These are phyloP conservation scores for Chlamydomonas sp. DNA, from an alignment of 139 green algal genomes.

Conservation along the genomic window DNA sequence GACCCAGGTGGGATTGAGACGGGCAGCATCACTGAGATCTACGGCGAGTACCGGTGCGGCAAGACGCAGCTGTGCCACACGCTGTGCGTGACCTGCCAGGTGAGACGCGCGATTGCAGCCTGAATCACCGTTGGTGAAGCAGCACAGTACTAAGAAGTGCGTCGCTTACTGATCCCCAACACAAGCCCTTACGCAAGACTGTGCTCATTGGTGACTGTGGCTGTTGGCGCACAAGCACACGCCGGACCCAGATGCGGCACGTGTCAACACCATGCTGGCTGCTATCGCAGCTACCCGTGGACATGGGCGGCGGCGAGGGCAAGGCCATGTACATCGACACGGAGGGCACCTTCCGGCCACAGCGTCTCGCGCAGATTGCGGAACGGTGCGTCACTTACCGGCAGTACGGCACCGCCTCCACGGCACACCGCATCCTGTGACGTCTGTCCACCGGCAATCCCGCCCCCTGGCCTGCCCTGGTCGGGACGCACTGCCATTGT, in stretches of 20 bases:
- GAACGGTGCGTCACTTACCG: constrained; percentile 67
- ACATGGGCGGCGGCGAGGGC: constrained; percentile 95
- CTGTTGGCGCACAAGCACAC: too few species aligned
- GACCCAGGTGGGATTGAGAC: constrained; percentile 94
- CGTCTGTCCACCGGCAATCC: too few species aligned
- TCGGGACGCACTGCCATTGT: too few species aligned
- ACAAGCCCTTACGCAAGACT: too few species aligned
- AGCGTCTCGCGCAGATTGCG: constrained; percentile 92
- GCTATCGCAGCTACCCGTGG: constrained; percentile 80
- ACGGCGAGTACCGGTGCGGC: constrained; percentile 94
- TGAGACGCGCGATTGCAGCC: constrained; percentile 36
- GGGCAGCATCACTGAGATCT: constrained; percentile 98
- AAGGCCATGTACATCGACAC: constrained; percentile 99
- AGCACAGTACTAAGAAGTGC: too few species aligned
- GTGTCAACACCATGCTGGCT: neutral
- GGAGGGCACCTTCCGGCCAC: constrained; percentile 94
- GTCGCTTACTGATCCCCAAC: too few species aligned
- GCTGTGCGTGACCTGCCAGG: constrained; percentile 96
- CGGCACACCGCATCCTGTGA: too few species aligned
- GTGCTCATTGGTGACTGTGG: too few species aligned
- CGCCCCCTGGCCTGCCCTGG: too few species aligned
- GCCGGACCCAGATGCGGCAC: too few species aligned
- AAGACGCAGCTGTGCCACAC: constrained; percentile 99
- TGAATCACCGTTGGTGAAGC: too few species aligned
- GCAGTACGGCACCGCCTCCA: too few species aligned